Evolutionary conservation across 2,329 filamentous ascomycete genomes (phyloP), one percentile per base, ranked within the genome.

Genomic region (Gaeumannomyces sp.): DNA sequence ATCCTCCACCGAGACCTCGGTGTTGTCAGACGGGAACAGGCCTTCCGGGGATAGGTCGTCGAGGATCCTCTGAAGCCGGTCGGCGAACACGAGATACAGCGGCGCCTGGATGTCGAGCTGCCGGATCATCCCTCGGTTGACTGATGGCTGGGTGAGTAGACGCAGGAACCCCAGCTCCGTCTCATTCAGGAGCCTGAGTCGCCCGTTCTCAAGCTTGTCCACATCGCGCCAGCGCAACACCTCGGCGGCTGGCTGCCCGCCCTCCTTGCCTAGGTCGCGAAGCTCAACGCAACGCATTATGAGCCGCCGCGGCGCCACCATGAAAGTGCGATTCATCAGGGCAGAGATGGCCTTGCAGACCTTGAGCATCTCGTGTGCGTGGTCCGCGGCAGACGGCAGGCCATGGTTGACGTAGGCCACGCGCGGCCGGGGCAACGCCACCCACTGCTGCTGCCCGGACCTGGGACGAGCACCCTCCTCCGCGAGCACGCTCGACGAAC

Each of bases 161-260:
- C 69, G 67, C 53, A 78, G 67, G 74, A 75, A 76, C 27, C 69
- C 64, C n/a, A 75, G 64, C 45, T 77, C 76, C 10, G 70, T 66
- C 35, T 69, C 67, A 59, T 68, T 67, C 19, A 76, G 38, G 1
- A 65, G 65, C 8, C 68, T 65, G 8, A 59, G 62, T 16, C 61
- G n/a, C 22, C n/a, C 25, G 14, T 35, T 19, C 8, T 59, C 29
- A 19, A 61, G 19, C 28, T 6, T 14, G 10, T 28, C 33, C 7
- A 45, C 25, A 27, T 64, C 65, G 63, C 65, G 67, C 64, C 56
- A 59, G 22, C 28, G 25, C 13, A 64, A n/a, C 14, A 28, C 58
- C 19, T 38, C 50, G 11, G 28, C n/a, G 16, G 13, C 16, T 27
- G 45, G 45, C 53, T 50, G 2, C 25, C 33, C 2, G 19, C 50